Evolutionary conservation across 768 basidiomycete genomes (phyloP).

Genomic region (Boletus sp.): DNA sequence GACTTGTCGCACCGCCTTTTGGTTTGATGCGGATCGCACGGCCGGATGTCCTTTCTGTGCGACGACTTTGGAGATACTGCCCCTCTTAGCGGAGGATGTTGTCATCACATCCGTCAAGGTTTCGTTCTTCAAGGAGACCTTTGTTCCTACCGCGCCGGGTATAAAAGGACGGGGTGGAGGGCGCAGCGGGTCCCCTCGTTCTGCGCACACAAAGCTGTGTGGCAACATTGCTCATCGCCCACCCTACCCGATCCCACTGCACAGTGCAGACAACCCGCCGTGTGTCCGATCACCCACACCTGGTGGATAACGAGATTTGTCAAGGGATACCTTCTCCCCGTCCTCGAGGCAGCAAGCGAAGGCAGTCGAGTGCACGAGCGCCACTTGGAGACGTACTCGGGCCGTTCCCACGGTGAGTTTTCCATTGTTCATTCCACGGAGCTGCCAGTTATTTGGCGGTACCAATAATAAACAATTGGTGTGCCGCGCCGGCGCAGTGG

Average conservation of each 20-base stretch:
- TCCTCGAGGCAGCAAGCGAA: constrained; percentile 36
- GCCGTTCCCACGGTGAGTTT: constrained; percentile 32
- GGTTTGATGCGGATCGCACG: constrained; percentile 18
- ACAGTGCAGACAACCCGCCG: constrained; percentile 4
- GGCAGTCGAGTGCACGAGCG: constrained; percentile 16
- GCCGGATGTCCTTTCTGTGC: not conserved
- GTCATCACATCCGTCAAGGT: constrained; percentile 14
- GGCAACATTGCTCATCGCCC: not conserved
- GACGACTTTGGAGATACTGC: constrained; percentile 10
- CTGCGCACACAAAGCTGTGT: constrained; percentile 11
- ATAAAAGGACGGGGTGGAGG: constrained; percentile 22
- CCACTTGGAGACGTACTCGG: constrained; percentile 13
- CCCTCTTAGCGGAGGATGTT: constrained; percentile 10
- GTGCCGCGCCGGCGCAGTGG: constrained; percentile 22
- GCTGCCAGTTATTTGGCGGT: constrained; percentile 21
- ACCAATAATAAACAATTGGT: constrained; percentile 29
- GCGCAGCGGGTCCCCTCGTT: not conserved
- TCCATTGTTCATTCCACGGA: constrained; percentile 29
- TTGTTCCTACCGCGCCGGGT: constrained; percentile 6
- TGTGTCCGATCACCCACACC: constrained; percentile 20
- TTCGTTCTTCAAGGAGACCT: not conserved
- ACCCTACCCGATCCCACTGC: constrained; percentile 12
- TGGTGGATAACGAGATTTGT: constrained; percentile 26
- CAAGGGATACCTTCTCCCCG: constrained; percentile 21
- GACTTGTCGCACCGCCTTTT: not conserved